phyloP scores from a whole-genome alignment of 73 alveolate genomes.

The Tetrahymena borealis region DNA sequence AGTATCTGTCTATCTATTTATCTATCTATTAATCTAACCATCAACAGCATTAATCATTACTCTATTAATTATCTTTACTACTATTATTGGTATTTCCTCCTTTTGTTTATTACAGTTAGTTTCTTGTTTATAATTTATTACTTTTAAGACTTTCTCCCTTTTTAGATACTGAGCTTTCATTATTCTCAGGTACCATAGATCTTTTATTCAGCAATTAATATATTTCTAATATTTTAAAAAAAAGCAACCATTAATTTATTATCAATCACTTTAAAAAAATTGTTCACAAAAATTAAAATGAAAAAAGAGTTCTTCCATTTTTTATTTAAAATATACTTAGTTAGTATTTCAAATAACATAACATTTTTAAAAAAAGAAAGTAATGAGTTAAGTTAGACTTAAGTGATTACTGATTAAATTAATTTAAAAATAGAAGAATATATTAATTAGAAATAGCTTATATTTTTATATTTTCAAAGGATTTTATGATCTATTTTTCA shows the following conservation, averaged over 20 bases:
- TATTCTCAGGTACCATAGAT: not conserved
- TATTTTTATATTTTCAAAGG: too few species aligned
- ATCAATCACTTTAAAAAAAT: too few species aligned
- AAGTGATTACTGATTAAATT: too few species aligned
- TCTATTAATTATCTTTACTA: not conserved
- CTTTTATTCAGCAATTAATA: not conserved
- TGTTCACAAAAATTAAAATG: too few species aligned
- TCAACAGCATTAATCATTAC: not conserved
- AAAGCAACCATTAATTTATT: too few species aligned
- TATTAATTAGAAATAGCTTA: too few species aligned
- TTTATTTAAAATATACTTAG: too few species aligned
- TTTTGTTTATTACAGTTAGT: not conserved
- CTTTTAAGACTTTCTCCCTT: not conserved
- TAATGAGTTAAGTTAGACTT: too few species aligned
- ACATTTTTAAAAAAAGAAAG: too few species aligned
- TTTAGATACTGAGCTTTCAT: not conserved
- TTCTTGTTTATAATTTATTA: not conserved
- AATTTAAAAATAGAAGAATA: too few species aligned
- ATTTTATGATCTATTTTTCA: not conserved
- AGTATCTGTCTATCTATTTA: not conserved
- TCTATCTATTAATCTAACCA: not conserved
- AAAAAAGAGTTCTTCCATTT: too few species aligned
- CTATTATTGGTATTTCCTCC: not conserved
- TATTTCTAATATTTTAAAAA: not conserved
- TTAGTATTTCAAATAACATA: too few species aligned